Evolutionary conservation across 2,329 filamentous ascomycete genomes (phyloP).

Genomic region (Fusarium succisae): DNA sequence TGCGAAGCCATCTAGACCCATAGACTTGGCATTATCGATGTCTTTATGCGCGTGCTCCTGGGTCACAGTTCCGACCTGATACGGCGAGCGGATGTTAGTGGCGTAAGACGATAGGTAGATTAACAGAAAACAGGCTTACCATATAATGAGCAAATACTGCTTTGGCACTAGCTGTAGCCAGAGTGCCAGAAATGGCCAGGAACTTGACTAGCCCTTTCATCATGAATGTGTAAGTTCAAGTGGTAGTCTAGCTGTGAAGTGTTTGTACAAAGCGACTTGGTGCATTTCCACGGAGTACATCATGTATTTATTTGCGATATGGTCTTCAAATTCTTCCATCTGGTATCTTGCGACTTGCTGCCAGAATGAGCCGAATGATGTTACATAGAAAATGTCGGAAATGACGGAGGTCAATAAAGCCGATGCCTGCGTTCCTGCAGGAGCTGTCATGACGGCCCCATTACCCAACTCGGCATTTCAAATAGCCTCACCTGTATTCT

Average conservation of each 20-base stretch:
- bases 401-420: not conserved
- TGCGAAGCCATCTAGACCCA: not conserved
- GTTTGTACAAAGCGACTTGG: not conserved
- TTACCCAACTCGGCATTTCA: not conserved
- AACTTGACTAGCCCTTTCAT: not conserved
- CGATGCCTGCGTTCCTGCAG: not conserved
- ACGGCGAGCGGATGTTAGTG: no score
- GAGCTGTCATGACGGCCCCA: not conserved
- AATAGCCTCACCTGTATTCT: not conserved
- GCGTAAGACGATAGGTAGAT: no score
- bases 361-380: not conserved
- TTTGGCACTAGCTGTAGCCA: not conserved
- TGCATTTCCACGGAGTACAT: no score
- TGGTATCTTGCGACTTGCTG: no score
- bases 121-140: rapidly evolving
- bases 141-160: not conserved
- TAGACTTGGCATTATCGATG: not conserved
- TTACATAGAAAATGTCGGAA: not conserved
- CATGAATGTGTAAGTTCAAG: not conserved
- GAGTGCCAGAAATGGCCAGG: not conserved
- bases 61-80: not conserved
- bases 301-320: no score
- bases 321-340: no score
- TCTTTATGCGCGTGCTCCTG: not conserved
- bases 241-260: rapidly evolving